phyloP scores from a whole-genome alignment of 192 early-diverging fungal species.

The Mortierella claussenii region DNA sequence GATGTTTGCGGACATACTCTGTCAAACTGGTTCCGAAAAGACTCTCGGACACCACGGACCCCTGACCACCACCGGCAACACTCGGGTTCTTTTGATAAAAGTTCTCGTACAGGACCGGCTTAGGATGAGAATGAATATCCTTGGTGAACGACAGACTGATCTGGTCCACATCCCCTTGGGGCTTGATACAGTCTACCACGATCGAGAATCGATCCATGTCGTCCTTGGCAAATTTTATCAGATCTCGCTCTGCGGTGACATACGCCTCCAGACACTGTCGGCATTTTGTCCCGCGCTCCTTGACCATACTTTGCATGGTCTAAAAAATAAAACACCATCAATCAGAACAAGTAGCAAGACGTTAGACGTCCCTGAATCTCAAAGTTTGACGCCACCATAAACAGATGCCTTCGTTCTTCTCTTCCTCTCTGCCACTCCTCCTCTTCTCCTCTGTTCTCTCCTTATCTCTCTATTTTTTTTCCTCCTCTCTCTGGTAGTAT shows the following conservation, averaged over 20 bases:
- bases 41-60: slow-evolving; percentile 34
- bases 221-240: slow-evolving; percentile 5
- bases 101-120: slow-evolving; percentile 36
- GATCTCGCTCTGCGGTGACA: slow-evolving; percentile 22
- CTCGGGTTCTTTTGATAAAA: slow-evolving; percentile 24
- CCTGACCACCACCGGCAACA: too few species aligned
- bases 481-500: too few species aligned
- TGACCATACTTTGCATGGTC: slow-evolving; percentile 45
- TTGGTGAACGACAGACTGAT: slow-evolving; percentile 31
- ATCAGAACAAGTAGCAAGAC: not conserved
- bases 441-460: too few species aligned
- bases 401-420: not conserved
- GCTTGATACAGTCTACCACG: slow-evolving; percentile 39
- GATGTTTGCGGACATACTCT: slow-evolving; percentile 31
- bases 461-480: too few species aligned
- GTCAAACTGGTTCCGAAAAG: slow-evolving; percentile 30
- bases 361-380: too few species aligned
- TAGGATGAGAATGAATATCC: slow-evolving; percentile 45
- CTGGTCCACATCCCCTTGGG: slow-evolving; percentile 35
- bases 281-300: slow-evolving; percentile 29
- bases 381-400: too few species aligned
- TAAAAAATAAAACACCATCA: not conserved
- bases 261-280: slow-evolving; percentile 32
- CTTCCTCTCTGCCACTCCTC: too few species aligned
- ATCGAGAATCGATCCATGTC: slow-evolving; percentile 26